Conservation (phyloP, 208 protist species). For the Endotrypanum monterogeii region DNA sequence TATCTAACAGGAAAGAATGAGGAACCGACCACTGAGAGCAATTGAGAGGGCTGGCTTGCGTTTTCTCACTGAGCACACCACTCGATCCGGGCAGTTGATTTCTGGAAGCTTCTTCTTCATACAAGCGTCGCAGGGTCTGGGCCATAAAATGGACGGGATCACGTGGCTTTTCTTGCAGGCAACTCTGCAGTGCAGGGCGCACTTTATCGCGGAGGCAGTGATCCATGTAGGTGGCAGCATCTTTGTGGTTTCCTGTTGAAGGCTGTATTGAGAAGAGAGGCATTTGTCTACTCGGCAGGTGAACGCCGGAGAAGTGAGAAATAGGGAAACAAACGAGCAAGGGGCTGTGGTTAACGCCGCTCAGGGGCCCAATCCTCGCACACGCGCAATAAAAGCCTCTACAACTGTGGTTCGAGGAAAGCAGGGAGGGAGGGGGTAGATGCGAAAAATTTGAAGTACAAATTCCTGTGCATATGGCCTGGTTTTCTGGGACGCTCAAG, state of each 20-base stretch:
- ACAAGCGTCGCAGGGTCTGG: constrained; percentile 31
- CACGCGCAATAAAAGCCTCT: too few relatives aligned
- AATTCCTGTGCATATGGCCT: too few relatives aligned
- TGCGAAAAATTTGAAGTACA: too few relatives aligned
- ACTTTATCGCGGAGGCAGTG: constrained; percentile 47
- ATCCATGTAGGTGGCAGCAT: constrained; percentile 52
- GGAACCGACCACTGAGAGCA: not conserved
- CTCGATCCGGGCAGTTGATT: not conserved
- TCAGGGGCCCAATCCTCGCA: too few relatives aligned
- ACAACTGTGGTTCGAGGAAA: too few relatives aligned
- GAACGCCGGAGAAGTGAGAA: not conserved
- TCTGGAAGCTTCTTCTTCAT: not conserved
- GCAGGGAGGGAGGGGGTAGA: too few relatives aligned
- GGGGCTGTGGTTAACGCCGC: not conserved
- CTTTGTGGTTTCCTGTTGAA: constrained; percentile 16
- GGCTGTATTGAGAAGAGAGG: not conserved
- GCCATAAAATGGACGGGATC: constrained; percentile 66
- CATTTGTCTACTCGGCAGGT: not conserved
- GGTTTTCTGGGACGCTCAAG: too few relatives aligned
- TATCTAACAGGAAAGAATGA: not conserved
- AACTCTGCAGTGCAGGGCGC: constrained; percentile 50
- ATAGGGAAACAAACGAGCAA: not conserved
- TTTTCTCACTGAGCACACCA: not conserved
- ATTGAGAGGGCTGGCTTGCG: not conserved
- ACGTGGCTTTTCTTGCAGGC: constrained; percentile 42